A percentile compares a stretch with the other conserved stretches of the same genome.
phyloP scores from a whole-genome alignment of 495 filamentous ascomycete species.

The Penicillium paradoxum region DNA sequence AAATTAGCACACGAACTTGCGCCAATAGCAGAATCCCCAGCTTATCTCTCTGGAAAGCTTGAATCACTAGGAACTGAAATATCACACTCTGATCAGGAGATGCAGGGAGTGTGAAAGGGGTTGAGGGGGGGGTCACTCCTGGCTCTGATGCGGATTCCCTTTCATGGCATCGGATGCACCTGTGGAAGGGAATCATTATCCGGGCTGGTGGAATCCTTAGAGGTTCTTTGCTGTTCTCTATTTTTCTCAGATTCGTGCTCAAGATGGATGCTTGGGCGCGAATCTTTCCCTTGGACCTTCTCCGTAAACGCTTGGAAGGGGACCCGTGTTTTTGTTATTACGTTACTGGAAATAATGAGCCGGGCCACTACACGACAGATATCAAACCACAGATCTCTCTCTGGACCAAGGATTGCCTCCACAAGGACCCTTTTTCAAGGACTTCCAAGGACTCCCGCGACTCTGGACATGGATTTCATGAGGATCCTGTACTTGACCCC shows the following conservation, averaged over 20 bases:
- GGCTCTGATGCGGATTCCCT: neutral
- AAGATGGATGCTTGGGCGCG: neutral
- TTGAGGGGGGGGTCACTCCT: neutral
- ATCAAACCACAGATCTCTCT: conserved; percentile 1
- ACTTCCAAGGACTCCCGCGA: neutral
- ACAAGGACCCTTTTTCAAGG: neutral
- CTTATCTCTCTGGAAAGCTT: conserved; percentile 10
- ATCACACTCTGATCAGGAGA: conserved; percentile 1
- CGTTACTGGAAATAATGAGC: conserved; percentile 10
- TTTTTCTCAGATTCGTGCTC: neutral
- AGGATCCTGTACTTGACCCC: neutral
- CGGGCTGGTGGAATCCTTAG: neutral
- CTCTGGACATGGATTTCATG: neutral
- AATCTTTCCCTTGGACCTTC: neutral
- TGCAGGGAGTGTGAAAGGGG: conserved; percentile 10
- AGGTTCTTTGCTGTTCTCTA: neutral
- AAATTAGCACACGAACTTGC: conserved; percentile 25
- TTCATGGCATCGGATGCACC: neutral
- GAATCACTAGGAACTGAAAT: neutral
- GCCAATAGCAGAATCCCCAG: conserved; percentile 16
- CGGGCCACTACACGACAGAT: conserved; percentile 13
- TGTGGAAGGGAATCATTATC: neutral
- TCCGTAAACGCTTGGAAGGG: conserved; percentile 1
- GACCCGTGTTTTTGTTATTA: conserved; percentile 5
- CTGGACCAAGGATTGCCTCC: neutral